Base-by-base conservation (phyloP, 805 yeast species). In the Clavispora fructus region DNA sequence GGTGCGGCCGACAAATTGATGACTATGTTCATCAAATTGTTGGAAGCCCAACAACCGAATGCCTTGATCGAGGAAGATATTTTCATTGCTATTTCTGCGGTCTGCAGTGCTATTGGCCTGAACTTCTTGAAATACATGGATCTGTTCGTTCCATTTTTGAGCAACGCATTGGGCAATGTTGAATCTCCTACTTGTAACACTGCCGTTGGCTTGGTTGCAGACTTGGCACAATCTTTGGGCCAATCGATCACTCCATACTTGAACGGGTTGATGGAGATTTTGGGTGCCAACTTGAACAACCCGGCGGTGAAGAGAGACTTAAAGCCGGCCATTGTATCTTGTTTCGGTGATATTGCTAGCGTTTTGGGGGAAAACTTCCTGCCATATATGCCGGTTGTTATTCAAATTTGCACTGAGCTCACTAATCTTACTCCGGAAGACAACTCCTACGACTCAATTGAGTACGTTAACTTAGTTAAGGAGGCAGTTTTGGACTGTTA, bases 401-500 rank as follows among this genome's bases (percentile, higher is more conserved):
- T 91, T 85, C 77, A 76, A 33, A 80, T 94, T 45, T 85, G 92
- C 67, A 72, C 72, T 28, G 78, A 78, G 43, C 90, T 91, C 13
- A 81, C 83, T 55, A 68, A 68, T 38, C 64, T 80, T 30, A 78
- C 77, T 49, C 82, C 86, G 0, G 86, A 81, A 51, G 92, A 85
- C 55, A 68, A 77, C 37, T 74, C 90, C 9, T 60, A 80, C 37
- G 98, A 94, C 51, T 78, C 89, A 16, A 73, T 82, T 47, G 97
- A 91, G 51, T 88, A 88, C 58, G 77, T 84, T 30, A 69, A 79
- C 49, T 75, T 73, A 41, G 80, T 94, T 40, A 82, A 84, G 55
- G 97, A 89, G 67, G 76, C 98, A 6, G 92, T 91, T n/a, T 74
- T 94, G 56, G 98, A 94, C 65, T 90, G 97, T 33, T 94, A 89